Conservation (phyloP, 345 rosid species). For the Kandelia obovata region DNA sequence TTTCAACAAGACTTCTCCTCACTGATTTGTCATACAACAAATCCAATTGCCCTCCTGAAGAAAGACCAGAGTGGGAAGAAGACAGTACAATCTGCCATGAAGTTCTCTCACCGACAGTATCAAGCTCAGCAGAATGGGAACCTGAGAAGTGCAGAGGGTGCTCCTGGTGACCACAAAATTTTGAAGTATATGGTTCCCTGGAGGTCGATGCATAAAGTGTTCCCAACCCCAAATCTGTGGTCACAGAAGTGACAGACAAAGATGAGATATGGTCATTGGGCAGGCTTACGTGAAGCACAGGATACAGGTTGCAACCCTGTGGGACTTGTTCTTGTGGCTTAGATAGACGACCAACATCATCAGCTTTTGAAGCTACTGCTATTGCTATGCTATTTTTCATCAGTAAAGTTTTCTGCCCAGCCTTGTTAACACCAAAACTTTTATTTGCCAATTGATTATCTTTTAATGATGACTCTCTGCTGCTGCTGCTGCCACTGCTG, state of each 20-base stretch:
- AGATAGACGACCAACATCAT: slow-evolving; percentile 20
- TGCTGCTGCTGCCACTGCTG: background rate
- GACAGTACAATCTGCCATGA: slow-evolving; percentile 22
- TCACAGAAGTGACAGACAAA: slow-evolving; percentile 33
- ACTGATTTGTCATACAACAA: slow-evolving; percentile 46
- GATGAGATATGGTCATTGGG: slow-evolving; percentile 20
- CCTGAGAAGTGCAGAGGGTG: slow-evolving; percentile 18
- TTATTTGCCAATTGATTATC: slow-evolving; percentile 3
- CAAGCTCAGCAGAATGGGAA: slow-evolving; percentile 23
- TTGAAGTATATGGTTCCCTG: slow-evolving; percentile 29
- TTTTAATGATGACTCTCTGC: slow-evolving; percentile 4
- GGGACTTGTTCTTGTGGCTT: slow-evolving; percentile 20
- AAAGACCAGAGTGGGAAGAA: slow-evolving; percentile 23
- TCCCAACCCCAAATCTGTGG: slow-evolving; percentile 60
- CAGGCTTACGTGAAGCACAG: slow-evolving; percentile 12
- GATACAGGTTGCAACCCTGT: slow-evolving; percentile 16
- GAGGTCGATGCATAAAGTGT: slow-evolving; percentile 39
- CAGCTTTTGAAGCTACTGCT: slow-evolving; percentile 15
- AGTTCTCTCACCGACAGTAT: slow-evolving; percentile 24
- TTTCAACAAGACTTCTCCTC: slow-evolving; percentile 40
- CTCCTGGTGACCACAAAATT: slow-evolving; percentile 26
- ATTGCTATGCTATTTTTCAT: slow-evolving; percentile 2
- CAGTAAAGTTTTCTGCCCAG: slow-evolving; percentile 2
- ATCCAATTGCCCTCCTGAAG: slow-evolving; percentile 25
- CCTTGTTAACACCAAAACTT: slow-evolving; percentile 10